These are phyloP conservation scores for Brettanomyces naardenensis DNA, from an alignment of 805 yeast species.

Conservation along the genomic window DNA sequence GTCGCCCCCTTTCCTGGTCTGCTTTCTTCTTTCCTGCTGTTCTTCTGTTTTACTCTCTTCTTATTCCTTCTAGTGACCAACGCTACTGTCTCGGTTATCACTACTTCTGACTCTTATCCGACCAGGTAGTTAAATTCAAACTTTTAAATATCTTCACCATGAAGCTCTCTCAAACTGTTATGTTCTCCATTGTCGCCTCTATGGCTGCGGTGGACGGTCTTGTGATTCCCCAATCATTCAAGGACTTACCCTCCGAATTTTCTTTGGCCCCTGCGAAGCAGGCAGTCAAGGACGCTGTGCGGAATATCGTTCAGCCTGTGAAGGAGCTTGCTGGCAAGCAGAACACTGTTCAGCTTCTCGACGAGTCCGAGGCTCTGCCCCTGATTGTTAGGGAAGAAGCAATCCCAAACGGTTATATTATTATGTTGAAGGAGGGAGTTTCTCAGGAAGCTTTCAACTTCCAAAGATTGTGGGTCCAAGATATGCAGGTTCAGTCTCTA, in stretches of 20 bases:
- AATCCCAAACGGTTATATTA: conserved; percentile 72
- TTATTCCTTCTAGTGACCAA: too few species aligned
- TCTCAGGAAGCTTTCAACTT: conserved; percentile 43
- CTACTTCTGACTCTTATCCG: too few species aligned
- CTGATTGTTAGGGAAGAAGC: conserved; percentile 38
- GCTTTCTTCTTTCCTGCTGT: not conserved
- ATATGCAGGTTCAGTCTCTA: conserved; percentile 37
- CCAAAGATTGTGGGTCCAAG: conserved; percentile 63
- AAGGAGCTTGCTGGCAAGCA: conserved; percentile 23
- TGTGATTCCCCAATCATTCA: conserved; percentile 12
- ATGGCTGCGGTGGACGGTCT: conserved; percentile 13
- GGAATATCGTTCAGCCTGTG: conserved; percentile 1
- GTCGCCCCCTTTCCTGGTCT: not conserved
- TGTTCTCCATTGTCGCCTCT: conserved; percentile 10
- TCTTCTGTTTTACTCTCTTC: not conserved
- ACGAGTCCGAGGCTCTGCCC: conserved; percentile 32
- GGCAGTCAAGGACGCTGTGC: conserved; percentile 2
- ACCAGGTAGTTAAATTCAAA: too few species aligned
- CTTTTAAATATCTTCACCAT: too few species aligned
- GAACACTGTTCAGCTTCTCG: conserved; percentile 9
- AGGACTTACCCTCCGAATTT: conserved; percentile 9
- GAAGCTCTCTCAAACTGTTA: conserved; percentile 12
- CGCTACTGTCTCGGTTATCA: too few species aligned
- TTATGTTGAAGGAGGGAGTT: conserved; percentile 69
- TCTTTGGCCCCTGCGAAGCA: conserved; percentile 1